Conservation (phyloP, 2,329 filamentous ascomycete genomes). For the Exophiala dermatitidis region DNA sequence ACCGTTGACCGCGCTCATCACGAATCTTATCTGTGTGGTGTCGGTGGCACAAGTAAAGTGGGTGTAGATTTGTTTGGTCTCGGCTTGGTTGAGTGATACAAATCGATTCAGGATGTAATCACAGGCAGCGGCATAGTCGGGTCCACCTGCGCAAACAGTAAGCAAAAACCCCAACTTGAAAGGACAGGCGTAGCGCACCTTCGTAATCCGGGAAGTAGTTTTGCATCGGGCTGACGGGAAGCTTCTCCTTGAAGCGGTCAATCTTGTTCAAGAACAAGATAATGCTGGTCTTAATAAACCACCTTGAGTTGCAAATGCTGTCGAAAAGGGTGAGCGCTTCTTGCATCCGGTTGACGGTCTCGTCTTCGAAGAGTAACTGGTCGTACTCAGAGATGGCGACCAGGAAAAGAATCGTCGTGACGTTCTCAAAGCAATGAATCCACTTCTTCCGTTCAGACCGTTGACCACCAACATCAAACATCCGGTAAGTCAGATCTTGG, state of each 20-base stretch:
- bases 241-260: constrained; percentile 68
- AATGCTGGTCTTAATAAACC: constrained; percentile 66
- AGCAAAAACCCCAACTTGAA: neutral
- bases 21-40: constrained; percentile 97
- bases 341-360: constrained; percentile 78
- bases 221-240: constrained; percentile 65
- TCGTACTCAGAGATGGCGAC: constrained; percentile 97
- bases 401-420: constrained; percentile 91
- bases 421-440: constrained; percentile 98
- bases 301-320: constrained; percentile 64
- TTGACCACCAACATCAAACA: constrained; percentile 96
- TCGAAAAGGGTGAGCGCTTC: constrained; percentile 65
- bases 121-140: constrained; percentile 91
- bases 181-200: constrained; percentile 33
- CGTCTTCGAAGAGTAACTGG: constrained; percentile 89
- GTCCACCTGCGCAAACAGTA: constrained; percentile 54
- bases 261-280: constrained; percentile 71
- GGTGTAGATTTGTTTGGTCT: constrained; percentile 99
- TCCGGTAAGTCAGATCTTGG: constrained; percentile 86
- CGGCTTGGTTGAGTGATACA: constrained; percentile 95
- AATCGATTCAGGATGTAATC: constrained; percentile 99
- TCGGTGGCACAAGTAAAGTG: constrained; percentile 99
- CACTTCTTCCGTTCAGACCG: constrained; percentile 97
- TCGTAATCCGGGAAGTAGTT: constrained; percentile 75
- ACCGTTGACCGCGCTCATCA: constrained; percentile 99